Evolutionary conservation across 768 basidiomycete species (phyloP).

Genomic region (Termitomyces sp.): DNA sequence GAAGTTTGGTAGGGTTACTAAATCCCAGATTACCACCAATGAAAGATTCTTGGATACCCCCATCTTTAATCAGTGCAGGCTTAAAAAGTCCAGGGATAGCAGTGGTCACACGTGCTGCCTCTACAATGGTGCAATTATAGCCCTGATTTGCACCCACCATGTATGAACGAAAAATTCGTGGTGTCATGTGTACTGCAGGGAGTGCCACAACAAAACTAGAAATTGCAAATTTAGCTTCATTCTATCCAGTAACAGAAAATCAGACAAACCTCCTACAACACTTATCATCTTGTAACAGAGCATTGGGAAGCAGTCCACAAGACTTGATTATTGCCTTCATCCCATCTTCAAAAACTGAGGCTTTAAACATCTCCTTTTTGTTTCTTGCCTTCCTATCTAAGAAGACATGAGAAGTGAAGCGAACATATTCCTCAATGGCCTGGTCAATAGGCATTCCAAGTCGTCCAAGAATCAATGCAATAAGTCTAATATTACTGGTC

Average conservation of each 20-base stretch:
- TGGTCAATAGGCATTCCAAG: not conserved
- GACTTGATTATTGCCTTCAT: not conserved
- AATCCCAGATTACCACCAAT: not conserved
- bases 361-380: not conserved
- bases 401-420: not conserved
- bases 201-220: not conserved
- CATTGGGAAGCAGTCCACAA: not conserved
- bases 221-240: too few relatives aligned
- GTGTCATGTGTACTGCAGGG: not conserved
- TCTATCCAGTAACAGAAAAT: too few relatives aligned
- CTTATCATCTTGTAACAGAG: not conserved
- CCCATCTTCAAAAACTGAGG: not conserved
- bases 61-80: not conserved
- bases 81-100: not conserved
- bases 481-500: not conserved
- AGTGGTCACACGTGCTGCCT: slow-evolving; percentile 2
- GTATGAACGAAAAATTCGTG: not conserved
- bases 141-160: not conserved
- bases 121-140: not conserved
- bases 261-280: not conserved
- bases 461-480: not conserved
- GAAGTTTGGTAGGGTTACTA: not conserved
- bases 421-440: not conserved
- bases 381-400: not conserved
- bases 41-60: not conserved